Evolutionary conservation across 225 moss, liverwort and hornwort genomes (phyloP).

Genomic region (Neckera pumila): DNA sequence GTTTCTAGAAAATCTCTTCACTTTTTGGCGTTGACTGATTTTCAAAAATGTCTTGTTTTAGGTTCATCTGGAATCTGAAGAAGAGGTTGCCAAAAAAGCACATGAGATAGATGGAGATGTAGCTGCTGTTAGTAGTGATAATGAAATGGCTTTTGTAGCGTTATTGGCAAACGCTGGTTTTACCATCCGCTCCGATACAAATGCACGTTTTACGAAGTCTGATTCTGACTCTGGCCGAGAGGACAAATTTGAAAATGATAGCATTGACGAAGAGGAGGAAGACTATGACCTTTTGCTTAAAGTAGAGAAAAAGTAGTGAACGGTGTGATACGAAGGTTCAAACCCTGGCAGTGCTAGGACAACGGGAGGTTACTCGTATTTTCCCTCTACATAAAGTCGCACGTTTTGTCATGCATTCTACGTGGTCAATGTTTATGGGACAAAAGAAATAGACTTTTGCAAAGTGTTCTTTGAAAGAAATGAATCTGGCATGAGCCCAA

Average conservation of each 20-base stretch:
- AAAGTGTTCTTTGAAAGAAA: not conserved
- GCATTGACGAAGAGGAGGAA: constrained; percentile 13
- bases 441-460: not conserved
- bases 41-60: not conserved
- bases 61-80: constrained; percentile 44
- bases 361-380: not conserved
- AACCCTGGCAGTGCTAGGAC: not conserved
- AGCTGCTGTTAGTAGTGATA: not conserved
- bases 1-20: not conserved
- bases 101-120: not conserved
- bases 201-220: constrained; percentile 8
- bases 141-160: constrained; percentile 33
- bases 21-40: not conserved
- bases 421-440: not conserved
- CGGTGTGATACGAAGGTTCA: not conserved
- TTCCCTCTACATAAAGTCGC: not conserved
- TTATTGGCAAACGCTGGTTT: constrained; percentile 39
- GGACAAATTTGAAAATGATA: not conserved
- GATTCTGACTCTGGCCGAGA: constrained; percentile 2
- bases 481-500: not conserved
- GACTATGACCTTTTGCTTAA: constrained; percentile 15
- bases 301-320: constrained; percentile 2
- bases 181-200: constrained; percentile 15
- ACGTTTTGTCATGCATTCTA: not conserved
- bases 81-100: constrained; percentile 22